Evolutionary conservation across 2,329 filamentous ascomycete species (phyloP).

Genomic region (Scedosporium aurantiacum): DNA sequence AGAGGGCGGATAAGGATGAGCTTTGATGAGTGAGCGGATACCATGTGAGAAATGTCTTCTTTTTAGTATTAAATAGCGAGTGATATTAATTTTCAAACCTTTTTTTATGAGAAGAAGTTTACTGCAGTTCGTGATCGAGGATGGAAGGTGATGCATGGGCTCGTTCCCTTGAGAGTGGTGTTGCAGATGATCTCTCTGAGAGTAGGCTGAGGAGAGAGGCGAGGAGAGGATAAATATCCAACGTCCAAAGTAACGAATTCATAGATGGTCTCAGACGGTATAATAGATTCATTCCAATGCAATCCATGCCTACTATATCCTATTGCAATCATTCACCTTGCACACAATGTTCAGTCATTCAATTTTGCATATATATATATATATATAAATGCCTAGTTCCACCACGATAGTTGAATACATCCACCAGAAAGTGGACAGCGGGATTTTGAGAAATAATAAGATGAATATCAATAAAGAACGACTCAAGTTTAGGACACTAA

Average conservation of each 20-base stretch:
- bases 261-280: too few relatives aligned
- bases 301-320: not conserved
- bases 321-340: not conserved
- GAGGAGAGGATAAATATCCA: too few relatives aligned
- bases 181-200: too few relatives aligned
- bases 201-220: too few relatives aligned
- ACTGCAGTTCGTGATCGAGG: not conserved
- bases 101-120: not conserved
- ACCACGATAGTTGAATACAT: not conserved
- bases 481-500: not conserved
- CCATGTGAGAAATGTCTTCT: not conserved
- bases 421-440: not conserved
- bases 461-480: too few relatives aligned
- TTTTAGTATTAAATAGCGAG: not conserved
- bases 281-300: too few relatives aligned
- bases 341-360: not conserved
- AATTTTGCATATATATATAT: not conserved
- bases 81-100: too few relatives aligned
- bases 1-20: conserved; percentile 11
- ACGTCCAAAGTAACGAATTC: too few relatives aligned
- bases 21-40: not conserved
- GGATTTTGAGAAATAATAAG: not conserved
- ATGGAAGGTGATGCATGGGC: not conserved
- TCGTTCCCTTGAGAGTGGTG: not conserved
- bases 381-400: not conserved